These are phyloP conservation scores for Xylaria arbuscula DNA, from an alignment of 2,329 filamentous ascomycete genomes.

Conservation along the genomic window DNA sequence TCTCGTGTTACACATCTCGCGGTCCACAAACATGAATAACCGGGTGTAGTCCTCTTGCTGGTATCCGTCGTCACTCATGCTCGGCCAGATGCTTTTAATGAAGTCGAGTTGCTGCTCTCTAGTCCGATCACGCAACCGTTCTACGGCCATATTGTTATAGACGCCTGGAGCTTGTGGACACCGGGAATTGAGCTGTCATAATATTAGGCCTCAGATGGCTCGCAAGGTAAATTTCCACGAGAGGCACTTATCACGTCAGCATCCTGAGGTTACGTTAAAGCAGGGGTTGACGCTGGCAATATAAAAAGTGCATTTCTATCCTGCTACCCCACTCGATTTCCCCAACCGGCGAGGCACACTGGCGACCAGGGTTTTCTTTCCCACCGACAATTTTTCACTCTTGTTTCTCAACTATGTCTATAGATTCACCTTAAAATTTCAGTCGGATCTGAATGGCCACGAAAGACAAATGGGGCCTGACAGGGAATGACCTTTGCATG, in stretches of 20 bases:
- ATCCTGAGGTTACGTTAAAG: neutral
- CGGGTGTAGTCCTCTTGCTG: conserved; percentile 10
- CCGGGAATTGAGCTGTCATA: neutral
- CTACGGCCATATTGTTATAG: conserved; percentile 5
- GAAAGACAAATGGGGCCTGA: neutral
- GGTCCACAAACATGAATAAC: conserved; percentile 4
- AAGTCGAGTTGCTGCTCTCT: conserved; percentile 11
- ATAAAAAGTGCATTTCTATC: neutral
- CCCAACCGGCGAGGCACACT: too few species aligned
- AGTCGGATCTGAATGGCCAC: neutral
- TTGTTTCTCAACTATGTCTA: too few species aligned
- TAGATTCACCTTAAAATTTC: neutral
- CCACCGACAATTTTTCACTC: neutral
- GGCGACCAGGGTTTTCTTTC: neutral
- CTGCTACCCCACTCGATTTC: too few species aligned
- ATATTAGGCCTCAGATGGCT: neutral
- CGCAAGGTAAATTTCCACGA: neutral
- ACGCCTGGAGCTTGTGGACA: neutral
- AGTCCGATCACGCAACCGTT: conserved; percentile 1
- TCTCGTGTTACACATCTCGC: neutral
- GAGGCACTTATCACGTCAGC: neutral
- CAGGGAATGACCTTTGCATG: neutral
- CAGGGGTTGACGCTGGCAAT: neutral
- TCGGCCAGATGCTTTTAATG: conserved; percentile 10
- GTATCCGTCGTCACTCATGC: conserved; percentile 7